Percentiles rank a stretch among this genome's conserved stretches.
These are phyloP conservation scores for Capsicum baccatum DNA, from an alignment of 257 asterid genomes.

Conservation along the genomic window DNA sequence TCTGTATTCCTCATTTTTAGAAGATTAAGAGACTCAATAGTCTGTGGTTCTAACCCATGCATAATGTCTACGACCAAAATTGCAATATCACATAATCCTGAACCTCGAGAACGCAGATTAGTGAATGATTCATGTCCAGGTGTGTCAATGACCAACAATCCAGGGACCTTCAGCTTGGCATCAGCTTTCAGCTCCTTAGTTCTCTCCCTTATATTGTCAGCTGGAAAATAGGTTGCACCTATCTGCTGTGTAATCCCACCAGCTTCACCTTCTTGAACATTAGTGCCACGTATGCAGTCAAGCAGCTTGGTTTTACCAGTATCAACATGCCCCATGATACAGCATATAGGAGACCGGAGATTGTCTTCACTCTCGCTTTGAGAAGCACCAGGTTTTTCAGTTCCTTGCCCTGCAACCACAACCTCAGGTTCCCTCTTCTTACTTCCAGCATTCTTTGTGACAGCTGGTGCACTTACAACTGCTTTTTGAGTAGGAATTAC, in stretches of 20 bases:
- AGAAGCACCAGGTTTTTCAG: constrained; percentile 40
- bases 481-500: constrained; percentile 38
- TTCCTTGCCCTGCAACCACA: constrained; percentile 33
- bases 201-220: constrained; percentile 93
- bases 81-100: constrained; percentile 97
- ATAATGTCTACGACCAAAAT: constrained; percentile 94
- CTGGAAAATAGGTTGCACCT: constrained; percentile 98
- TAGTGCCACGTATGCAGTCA: constrained; percentile 95
- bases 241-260: constrained; percentile 99
- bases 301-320: constrained; percentile 97
- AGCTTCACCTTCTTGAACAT: constrained; percentile 99
- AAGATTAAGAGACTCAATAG: constrained; percentile 94
- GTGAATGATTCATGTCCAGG: constrained; percentile 98
- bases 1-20: constrained; percentile 91
- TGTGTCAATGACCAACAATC: constrained; percentile 92
- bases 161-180: constrained; percentile 94
- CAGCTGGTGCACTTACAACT: constrained; percentile 28
- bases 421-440: constrained; percentile 41
- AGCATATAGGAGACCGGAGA: constrained; percentile 95
- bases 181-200: constrained; percentile 95
- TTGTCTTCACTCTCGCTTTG: constrained; percentile 42
- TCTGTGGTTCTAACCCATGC: constrained; percentile 99
- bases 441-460: constrained; percentile 43
- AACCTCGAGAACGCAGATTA: constrained; percentile 92
- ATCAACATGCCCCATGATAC: constrained; percentile 99